These are phyloP conservation scores for Kodamaea hsintzibuensis DNA, from an alignment of 805 yeast species.

Conservation along the genomic window DNA sequence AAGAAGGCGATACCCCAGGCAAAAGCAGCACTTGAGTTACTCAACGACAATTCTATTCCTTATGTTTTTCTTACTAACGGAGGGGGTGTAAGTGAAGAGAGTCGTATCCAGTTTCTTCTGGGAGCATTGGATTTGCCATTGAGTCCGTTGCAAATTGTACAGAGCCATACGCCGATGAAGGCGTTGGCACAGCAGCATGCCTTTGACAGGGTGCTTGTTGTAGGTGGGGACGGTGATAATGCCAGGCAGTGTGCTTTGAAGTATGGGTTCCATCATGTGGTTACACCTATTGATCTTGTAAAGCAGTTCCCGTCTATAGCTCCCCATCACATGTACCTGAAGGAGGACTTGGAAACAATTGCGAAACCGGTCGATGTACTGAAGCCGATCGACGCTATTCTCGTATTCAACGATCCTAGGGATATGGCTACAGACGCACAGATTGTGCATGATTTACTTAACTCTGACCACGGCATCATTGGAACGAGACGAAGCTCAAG, in stretches of 20 bases:
- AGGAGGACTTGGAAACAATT: conserved; percentile 40
- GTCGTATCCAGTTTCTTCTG: conserved; percentile 57
- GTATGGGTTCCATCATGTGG: conserved; percentile 78
- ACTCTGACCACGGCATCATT: conserved; percentile 59
- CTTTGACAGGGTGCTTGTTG: conserved; percentile 66
- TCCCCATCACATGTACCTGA: conserved; percentile 63
- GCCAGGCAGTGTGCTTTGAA: conserved; percentile 70
- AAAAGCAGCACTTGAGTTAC: conserved; percentile 52
- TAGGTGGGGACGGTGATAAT: conserved; percentile 76
- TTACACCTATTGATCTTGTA: conserved; percentile 72
- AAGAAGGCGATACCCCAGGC: conserved; percentile 66
- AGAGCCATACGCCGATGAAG: conserved; percentile 85
- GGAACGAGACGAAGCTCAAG: conserved; percentile 53
- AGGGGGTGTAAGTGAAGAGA: conserved; percentile 72
- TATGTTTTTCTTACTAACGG: conserved; percentile 88
- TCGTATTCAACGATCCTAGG: conserved; percentile 86
- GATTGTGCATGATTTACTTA: conserved; percentile 68
- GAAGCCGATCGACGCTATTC: conserved; percentile 66
- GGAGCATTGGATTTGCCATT: conserved; percentile 45
- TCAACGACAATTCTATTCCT: conserved; percentile 61
- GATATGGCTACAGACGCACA: conserved; percentile 87
- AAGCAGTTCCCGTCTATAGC: conserved; percentile 57
- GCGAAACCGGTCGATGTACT: conserved; percentile 17
- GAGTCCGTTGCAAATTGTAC: conserved; percentile 68
- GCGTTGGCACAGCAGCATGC: conserved; percentile 48